Evolutionary conservation across 2,329 filamentous ascomycete genomes (phyloP).

Genomic region (Diplodia mutila): DNA sequence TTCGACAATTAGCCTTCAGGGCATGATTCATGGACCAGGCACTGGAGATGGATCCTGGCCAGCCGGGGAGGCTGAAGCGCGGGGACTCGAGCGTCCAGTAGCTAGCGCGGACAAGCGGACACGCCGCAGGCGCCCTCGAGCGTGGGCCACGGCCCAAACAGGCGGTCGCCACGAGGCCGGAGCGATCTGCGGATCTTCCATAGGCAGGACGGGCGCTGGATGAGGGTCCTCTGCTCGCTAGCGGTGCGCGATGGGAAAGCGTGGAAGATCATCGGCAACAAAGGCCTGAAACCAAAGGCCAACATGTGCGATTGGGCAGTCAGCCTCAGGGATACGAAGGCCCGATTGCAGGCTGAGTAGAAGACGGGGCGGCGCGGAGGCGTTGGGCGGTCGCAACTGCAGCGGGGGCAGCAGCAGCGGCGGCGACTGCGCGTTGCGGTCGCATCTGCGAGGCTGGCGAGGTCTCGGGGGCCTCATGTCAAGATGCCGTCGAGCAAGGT

Average conservation of each 20-base stretch:
- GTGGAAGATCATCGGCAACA: slow-evolving; percentile 3
- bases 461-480: not conserved
- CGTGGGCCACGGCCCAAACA: slow-evolving; percentile 4
- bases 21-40: slow-evolving; percentile 15
- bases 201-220: not conserved
- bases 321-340: slow-evolving; percentile 4
- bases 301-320: slow-evolving; percentile 7
- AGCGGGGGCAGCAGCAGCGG: too few species aligned
- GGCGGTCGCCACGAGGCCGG: slow-evolving; percentile 18
- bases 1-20: slow-evolving; percentile 4
- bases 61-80: slow-evolving; percentile 14
- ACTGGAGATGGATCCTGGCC: not conserved
- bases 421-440: not conserved
- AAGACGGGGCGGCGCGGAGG: not conserved
- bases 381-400: not conserved
- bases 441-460: too few species aligned
- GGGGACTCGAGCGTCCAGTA: slow-evolving; percentile 15
- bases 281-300: slow-evolving; percentile 3
- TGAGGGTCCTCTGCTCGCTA: not conserved
- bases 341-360: not conserved
- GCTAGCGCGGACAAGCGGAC: not conserved
- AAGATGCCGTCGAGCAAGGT: too few species aligned
- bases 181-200: slow-evolving; percentile 16
- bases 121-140: not conserved
- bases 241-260: not conserved